Evolutionary conservation across 768 basidiomycete species (phyloP).

Genomic region (Suillus fuscotomentosus): DNA sequence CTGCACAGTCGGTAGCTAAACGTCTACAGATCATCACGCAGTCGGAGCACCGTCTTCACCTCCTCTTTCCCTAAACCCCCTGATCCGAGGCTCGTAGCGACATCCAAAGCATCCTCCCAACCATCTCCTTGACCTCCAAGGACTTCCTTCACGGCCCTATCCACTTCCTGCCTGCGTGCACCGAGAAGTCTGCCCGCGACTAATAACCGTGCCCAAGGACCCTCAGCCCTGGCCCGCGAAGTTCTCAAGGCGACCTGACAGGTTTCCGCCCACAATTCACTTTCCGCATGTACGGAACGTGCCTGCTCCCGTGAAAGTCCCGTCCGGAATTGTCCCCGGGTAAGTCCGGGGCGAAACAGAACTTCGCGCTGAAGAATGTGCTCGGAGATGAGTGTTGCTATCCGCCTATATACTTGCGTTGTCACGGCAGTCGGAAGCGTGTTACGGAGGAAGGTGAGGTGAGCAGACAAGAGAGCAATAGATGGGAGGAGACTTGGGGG

Average conservation of each 20-base stretch:
- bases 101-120: conserved; percentile 50
- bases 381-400: conserved; percentile 66
- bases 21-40: conserved; percentile 37
- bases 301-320: conserved; percentile 45
- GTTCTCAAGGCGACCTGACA: conserved; percentile 56
- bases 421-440: conserved; percentile 59
- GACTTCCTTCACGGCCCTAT: conserved; percentile 17
- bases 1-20: conserved; percentile 3
- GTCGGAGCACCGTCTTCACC: conserved; percentile 52
- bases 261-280: conserved; percentile 81
- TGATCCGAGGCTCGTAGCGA: conserved; percentile 54
- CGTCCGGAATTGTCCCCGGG: conserved; percentile 27
- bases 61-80: conserved; percentile 64
- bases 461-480: conserved; percentile 77
- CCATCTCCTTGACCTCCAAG: conserved; percentile 23
- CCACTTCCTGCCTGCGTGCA: conserved; percentile 45
- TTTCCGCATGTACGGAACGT: conserved; percentile 63
- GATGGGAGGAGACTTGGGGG: conserved; percentile 73
- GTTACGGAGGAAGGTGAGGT: conserved; percentile 64
- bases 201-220: conserved; percentile 73
- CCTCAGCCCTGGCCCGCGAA: conserved; percentile 54
- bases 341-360: conserved; percentile 71
- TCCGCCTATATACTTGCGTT: conserved; percentile 70
- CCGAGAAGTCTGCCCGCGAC: conserved; percentile 70
- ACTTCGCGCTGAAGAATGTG: conserved; percentile 85